Percentiles rank a stretch among this genome's conserved stretches.
Evolutionary conservation across 2,329 filamentous ascomycete species (phyloP).

Genomic region (Byssoonygena ceratinophila): DNA sequence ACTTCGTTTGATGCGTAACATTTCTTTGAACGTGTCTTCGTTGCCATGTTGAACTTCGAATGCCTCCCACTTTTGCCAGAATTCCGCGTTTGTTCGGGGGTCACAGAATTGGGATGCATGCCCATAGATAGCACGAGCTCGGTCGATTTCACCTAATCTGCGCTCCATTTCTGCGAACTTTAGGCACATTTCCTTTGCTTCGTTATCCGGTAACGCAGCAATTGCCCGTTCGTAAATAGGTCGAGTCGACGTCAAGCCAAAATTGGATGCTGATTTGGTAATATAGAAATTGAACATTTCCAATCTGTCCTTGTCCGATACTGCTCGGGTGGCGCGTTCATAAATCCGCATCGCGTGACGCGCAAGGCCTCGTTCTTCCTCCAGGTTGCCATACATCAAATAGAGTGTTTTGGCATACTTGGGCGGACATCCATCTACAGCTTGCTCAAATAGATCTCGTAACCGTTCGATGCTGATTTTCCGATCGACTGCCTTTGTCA

Average conservation of each 20-base stretch:
- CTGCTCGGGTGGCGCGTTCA: slow-evolving; percentile 87
- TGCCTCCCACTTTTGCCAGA: slow-evolving; percentile 94
- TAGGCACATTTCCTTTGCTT: slow-evolving; percentile 95
- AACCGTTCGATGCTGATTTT: slow-evolving; percentile 92
- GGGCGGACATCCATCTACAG: slow-evolving; percentile 84
- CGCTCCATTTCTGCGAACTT: slow-evolving; percentile 98
- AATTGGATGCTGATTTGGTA: slow-evolving; percentile 95
- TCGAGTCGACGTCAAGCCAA: slow-evolving; percentile 85
- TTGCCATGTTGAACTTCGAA: slow-evolving; percentile 98
- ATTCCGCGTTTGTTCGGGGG: slow-evolving; percentile 74
- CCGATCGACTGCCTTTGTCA: slow-evolving; percentile 92
- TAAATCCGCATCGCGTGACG: slow-evolving; percentile 98
- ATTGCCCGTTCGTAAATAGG: slow-evolving; percentile 96
- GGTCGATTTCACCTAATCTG: slow-evolving; percentile 81
- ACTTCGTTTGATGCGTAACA: slow-evolving; percentile 93
- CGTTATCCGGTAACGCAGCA: slow-evolving; percentile 78
- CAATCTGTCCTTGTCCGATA: slow-evolving; percentile 84
- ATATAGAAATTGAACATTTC: slow-evolving; percentile 99
- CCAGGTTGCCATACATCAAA: slow-evolving; percentile 94
- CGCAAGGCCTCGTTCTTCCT: slow-evolving; percentile 88
- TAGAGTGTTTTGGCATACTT: slow-evolving; percentile 95
- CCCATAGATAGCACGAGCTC: slow-evolving; percentile 87
- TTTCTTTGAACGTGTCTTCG: slow-evolving; percentile 98
- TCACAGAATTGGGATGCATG: slow-evolving; percentile 97
- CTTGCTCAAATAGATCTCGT: slow-evolving; percentile 92